phyloP scores from a whole-genome alignment of 225 moss, liverwort and hornwort species.

The Climacium dendroides region DNA sequence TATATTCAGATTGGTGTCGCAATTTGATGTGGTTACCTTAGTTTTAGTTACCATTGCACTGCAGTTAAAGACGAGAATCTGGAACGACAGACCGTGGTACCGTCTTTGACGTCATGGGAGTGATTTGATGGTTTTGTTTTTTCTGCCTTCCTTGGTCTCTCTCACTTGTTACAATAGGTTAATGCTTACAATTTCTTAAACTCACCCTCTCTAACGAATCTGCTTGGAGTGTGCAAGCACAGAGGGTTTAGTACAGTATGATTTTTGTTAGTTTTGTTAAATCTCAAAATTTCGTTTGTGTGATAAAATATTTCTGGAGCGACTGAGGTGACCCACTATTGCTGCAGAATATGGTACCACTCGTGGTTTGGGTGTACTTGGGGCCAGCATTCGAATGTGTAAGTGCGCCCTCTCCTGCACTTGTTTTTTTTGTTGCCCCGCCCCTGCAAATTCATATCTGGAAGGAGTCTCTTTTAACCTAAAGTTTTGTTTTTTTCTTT shows the following conservation, averaged over 20 bases:
- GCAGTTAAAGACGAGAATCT: neutral
- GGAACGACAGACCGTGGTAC: neutral
- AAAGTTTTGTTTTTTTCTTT: neutral
- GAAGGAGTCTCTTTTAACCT: neutral
- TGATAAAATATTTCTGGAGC: neutral
- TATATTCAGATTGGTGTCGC: neutral
- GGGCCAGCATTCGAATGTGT: conserved; percentile 85
- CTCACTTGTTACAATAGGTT: neutral
- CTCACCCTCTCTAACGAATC: neutral
- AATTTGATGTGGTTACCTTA: neutral
- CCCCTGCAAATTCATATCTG: neutral
- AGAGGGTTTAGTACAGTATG: neutral
- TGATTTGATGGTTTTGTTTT: neutral
- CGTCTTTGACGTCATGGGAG: neutral
- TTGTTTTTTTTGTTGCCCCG: neutral
- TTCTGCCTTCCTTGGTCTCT: neutral
- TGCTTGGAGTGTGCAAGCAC: neutral
- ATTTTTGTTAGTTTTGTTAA: neutral
- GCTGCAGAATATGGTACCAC: conserved; percentile 80
- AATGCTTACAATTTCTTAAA: neutral
- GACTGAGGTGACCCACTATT: neutral
- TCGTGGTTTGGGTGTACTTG: conserved; percentile 63
- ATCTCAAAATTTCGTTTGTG: neutral
- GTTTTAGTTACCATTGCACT: neutral
- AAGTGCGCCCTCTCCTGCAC: neutral